Evolutionary conservation across 495 filamentous ascomycete genomes (phyloP).

Genomic region (Aspergillus nidulans): DNA sequence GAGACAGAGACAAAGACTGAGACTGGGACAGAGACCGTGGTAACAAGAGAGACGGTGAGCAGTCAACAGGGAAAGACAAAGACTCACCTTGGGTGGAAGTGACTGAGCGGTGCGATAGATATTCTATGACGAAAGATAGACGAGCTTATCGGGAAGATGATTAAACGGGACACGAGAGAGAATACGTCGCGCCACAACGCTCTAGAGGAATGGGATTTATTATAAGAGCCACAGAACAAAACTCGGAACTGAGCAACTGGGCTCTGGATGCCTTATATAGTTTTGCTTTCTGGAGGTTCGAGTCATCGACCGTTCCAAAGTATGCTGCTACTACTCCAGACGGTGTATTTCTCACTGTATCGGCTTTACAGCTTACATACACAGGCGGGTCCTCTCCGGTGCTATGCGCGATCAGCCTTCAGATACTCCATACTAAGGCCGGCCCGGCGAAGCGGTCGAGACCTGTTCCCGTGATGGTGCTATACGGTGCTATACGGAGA

Average conservation of each 20-base stretch:
- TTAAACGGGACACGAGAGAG: background rate
- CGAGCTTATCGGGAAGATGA: background rate
- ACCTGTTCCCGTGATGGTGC: slow-evolving; percentile 8
- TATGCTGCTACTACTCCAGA: background rate
- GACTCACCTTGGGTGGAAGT: background rate
- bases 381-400: slow-evolving; percentile 13
- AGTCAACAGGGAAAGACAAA: background rate
- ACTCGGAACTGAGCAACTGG: background rate
- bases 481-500: too few relatives aligned
- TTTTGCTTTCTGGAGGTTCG: background rate
- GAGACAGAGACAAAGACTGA: background rate
- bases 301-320: background rate
- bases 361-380: background rate
- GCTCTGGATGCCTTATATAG: background rate
- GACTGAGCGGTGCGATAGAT: background rate
- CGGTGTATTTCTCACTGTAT: background rate
- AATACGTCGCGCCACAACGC: background rate
- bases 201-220: background rate
- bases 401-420: slow-evolving; percentile 25
- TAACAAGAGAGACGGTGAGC: background rate
- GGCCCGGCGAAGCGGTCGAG: slow-evolving; percentile 15
- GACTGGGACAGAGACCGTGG: background rate
- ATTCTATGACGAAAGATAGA: background rate
- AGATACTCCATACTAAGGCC: slow-evolving; percentile 26
- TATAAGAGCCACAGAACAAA: background rate